A percentile compares a stretch with the other conserved stretches of the same genome.
These are phyloP conservation scores for Gigaspora rosea DNA, from an alignment of 192 early-diverging fungal species.

Conservation along the genomic window DNA sequence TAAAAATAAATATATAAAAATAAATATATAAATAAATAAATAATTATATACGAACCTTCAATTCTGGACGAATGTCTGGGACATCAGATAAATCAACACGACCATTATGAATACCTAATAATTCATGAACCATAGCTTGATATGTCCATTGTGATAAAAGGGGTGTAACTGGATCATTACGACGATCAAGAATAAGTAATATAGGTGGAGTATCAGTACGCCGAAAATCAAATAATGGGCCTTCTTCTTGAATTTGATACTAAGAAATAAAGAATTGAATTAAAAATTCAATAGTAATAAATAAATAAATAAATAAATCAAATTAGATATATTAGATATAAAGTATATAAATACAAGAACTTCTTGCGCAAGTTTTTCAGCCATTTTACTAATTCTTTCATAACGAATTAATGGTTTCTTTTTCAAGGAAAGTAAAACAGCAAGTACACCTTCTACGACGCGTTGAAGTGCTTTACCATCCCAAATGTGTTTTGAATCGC, in stretches of 20 bases:
- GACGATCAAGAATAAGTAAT: constrained; percentile 87
- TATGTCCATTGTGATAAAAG: constrained; percentile 97
- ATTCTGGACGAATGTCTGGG: constrained; percentile 76
- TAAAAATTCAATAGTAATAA: not conserved
- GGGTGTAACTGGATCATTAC: constrained; percentile 95
- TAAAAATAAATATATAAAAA: not conserved
- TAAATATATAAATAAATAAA: not conserved
- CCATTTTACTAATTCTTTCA: constrained; percentile 80
- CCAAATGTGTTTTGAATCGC: constrained; percentile 75
- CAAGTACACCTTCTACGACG: constrained; percentile 74
- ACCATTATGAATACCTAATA: constrained; percentile 91
- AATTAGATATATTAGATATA: not conserved
- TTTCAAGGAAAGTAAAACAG: constrained; percentile 81
- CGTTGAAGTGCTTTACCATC: constrained; percentile 74
- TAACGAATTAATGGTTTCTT: constrained; percentile 93
- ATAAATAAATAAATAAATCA: not conserved
- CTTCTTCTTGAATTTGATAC: constrained; percentile 78
- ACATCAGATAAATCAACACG: constrained; percentile 89
- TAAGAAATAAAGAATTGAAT: constrained; percentile 32
- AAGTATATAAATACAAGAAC: constrained; percentile 59
- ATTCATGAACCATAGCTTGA: constrained; percentile 97
- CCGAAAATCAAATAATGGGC: constrained; percentile 77
- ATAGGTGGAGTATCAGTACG: constrained; percentile 82
- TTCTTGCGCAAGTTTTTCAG: constrained; percentile 80
- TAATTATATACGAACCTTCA: constrained; percentile 59